Evolutionary conservation across 306 rosid genomes (phyloP).

Genomic region (Inga leiocalycina): DNA sequence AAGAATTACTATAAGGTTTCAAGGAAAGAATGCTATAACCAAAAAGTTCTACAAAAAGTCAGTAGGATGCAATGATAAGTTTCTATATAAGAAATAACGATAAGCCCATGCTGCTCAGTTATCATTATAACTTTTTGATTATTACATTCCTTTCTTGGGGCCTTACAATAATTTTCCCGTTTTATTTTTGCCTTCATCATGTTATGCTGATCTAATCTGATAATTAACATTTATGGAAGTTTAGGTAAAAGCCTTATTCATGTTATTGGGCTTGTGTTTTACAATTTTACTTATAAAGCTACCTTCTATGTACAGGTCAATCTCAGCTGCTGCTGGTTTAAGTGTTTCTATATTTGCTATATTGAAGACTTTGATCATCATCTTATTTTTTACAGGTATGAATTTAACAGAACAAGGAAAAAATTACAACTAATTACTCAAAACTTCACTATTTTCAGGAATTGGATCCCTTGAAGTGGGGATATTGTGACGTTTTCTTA

Average conservation of each 20-base stretch:
- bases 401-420: not conserved
- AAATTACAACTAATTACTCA: not conserved
- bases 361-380: slow-evolving; percentile 42
- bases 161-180: no score
- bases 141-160: no score
- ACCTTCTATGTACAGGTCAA: slow-evolving; percentile 62
- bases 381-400: slow-evolving; percentile 58
- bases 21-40: no score
- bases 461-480: not conserved
- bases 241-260: not conserved
- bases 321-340: slow-evolving; percentile 51
- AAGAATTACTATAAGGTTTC: no score
- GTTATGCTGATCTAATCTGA: not conserved
- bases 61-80: no score
- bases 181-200: not conserved
- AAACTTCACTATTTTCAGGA: not conserved
- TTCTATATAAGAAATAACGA: no score
- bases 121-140: no score
- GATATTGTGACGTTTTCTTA: not conserved
- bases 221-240: not conserved
- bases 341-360: slow-evolving; percentile 47
- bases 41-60: no score
- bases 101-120: no score
- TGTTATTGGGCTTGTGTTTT: not conserved
- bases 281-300: slow-evolving; percentile 19